Base-by-base conservation (phyloP, 805 yeast species). In the Yarrowia hollandica region DNA sequence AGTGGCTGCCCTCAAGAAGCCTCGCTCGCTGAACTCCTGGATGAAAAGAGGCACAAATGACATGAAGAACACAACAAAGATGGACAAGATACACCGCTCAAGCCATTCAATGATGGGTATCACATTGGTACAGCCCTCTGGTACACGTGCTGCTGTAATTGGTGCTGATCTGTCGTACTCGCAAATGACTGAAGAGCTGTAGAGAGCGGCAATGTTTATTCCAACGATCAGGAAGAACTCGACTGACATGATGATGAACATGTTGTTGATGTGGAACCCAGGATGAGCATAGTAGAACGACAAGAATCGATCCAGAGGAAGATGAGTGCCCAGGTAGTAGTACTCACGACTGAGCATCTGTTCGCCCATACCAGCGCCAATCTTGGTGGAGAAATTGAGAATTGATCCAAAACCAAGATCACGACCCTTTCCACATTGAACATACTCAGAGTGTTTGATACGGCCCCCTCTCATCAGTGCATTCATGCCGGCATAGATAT, bases 301-400 rank as follows among this genome's bases (percentile, higher is more conserved):
- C 61, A 87, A 72, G 74, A 88, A 87, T 65, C 94, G 76, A 67
- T 88, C 94, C 62, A 87, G 73, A 1, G 92, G 90, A 33, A 88
- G 74, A 63, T 85, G 89, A 2, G 90, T 83, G 1, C 91, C 87
- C 62, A 88, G 75, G 68, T 87, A 86, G 70, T 82, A 88, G 71
- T 87, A 87, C 69, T 88, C 95, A 65, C 95, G 77, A 4, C 92
- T 86, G 60, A 88, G 76, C 82, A 86, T 83, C 68, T 88, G 95
- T 67, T 88, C 95, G 48, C 94, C 92, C 95, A 88, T 88, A 61
- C 94, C 95, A 59, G 94, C 89, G 46, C 95, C 95, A 71, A 88
- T 87, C 68, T 88, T 88, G 19, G 92, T 85, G 5, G 88, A 86
- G 72, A 88, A 88, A 70, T 86, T 87, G 71, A 86, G 78, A 67